Evolutionary conservation across 2,329 filamentous ascomycete genomes (phyloP).

Genomic region (Aspergillus clavatus): DNA sequence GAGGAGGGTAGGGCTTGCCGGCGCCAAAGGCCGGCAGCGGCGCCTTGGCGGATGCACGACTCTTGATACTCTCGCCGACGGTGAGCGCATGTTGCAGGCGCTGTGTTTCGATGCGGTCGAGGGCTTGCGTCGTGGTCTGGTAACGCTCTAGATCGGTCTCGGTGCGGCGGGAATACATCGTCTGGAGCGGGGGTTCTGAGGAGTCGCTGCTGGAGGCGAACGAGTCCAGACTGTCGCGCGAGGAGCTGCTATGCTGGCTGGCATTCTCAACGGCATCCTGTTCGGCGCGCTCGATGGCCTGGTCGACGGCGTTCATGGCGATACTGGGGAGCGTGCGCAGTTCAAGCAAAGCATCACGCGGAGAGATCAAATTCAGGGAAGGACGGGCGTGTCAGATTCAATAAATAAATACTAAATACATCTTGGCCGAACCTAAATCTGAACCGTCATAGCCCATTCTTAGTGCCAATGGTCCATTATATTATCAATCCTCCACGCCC

Average conservation of each 20-base stretch:
- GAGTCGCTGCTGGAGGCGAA: background rate
- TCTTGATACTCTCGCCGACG: slow-evolving; percentile 25
- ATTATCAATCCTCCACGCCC: no score
- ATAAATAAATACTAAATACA: no score
- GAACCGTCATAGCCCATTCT: no score
- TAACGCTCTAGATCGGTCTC: slow-evolving; percentile 29
- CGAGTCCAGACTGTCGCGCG: background rate
- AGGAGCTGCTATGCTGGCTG: background rate
- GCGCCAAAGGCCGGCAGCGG: slow-evolving; percentile 26
- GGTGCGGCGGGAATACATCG: slow-evolving; percentile 28
- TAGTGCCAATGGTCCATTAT: no score
- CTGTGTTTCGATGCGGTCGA: slow-evolving; percentile 30
- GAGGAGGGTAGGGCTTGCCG: slow-evolving; percentile 50
- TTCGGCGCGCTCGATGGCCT: background rate
- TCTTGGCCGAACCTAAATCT: no score
- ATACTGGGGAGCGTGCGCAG: no score
- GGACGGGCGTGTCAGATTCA: no score
- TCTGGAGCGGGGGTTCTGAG: slow-evolving; percentile 17
- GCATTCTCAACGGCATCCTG: no score
- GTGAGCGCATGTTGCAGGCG: slow-evolving; percentile 37
- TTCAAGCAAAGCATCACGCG: no score
- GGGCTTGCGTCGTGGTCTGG: slow-evolving; percentile 20
- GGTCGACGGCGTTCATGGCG: background rate
- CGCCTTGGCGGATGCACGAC: slow-evolving; percentile 10
- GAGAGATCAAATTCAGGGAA: no score